These are phyloP conservation scores for Scalesia atractyloides DNA, from an alignment of 129 eudicot species.

Conservation along the genomic window DNA sequence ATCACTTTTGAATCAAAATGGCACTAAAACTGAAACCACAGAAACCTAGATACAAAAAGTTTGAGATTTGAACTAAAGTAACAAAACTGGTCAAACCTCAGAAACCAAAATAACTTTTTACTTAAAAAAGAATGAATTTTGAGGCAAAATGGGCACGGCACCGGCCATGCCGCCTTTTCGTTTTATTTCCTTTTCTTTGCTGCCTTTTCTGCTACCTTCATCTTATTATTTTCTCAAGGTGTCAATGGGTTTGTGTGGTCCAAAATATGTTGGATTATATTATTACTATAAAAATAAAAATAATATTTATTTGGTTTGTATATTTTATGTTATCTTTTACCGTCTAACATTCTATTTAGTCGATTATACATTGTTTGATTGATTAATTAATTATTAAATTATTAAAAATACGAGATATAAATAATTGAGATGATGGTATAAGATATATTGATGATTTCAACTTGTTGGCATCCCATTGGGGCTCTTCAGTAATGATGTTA, in stretches of 20 bases:
- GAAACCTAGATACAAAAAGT: too few species aligned
- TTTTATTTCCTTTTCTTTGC: conserved; percentile 14
- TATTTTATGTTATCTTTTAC: conserved; percentile 6
- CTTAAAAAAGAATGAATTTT: too few species aligned
- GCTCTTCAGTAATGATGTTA: too few species aligned
- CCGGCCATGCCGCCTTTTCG: conserved; percentile 41
- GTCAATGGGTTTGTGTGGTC: conserved; percentile 33
- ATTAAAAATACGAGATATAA: neutral
- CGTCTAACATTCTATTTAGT: neutral
- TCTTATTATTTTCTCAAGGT: conserved; percentile 6
- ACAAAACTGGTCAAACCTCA: too few species aligned
- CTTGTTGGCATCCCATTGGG: too few species aligned
- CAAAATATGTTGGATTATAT: conserved; percentile 1
- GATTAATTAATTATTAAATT: neutral
- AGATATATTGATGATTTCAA: neutral
- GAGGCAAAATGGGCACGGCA: conserved; percentile 29
- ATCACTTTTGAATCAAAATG: too few species aligned
- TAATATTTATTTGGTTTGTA: neutral
- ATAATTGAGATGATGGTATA: neutral
- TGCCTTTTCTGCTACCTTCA: neutral
- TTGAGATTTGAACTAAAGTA: too few species aligned
- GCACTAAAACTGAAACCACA: too few species aligned
- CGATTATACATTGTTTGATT: conserved; percentile 1
- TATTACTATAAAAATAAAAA: neutral
- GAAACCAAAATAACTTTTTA: too few species aligned